Evolutionary conservation across 768 basidiomycete genomes (phyloP), one percentile per base, ranked within the genome.

Genomic region (Saitozyma podzolica): DNA sequence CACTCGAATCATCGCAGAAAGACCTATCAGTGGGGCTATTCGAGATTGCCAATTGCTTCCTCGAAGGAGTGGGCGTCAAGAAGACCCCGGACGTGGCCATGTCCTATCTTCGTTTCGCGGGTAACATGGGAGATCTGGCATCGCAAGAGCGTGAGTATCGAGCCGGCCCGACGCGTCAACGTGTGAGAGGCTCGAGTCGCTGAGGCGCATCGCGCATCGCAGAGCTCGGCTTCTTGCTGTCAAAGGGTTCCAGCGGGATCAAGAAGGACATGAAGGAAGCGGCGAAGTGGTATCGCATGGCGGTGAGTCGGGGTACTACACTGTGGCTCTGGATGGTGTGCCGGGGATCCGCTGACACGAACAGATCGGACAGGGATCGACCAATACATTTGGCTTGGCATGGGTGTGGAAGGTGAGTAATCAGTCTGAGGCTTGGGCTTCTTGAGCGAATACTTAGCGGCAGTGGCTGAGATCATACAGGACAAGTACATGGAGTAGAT

Each of bases 241-340:
- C 71, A 2, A 76, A 76, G 53, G 78, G 78, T 2, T 62, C 66
- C 29, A 65, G 54, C 39, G 76, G 76, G 20, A 53, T 79, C 16
- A 79, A 78, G 67, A 79, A 79, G 63, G 78, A 79, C 64, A 76
- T 75, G 76, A 71, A 75, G 53, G 76, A 78, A 59, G 76, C 78
- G 37, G 76, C 76, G 9, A 69, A 64, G 53, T 79, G 78, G 78
- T 79, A 79, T 52, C 56, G 78, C 9, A 76, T 75, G 62, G 78
- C 78, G 2, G 73, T 79, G 50, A 66, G 66, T 72, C 40, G 14
- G 7, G 45, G 3, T 54, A 50, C n/a, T 43, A 40, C 47, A 56
- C 56, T 19, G 13, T 19, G 40, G 3, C 39, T 9, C 11, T 41
- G 13, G 40, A 41, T 39, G 58, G 42, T 19, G 42, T 17, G 13